Percentiles rank a stretch among this genome's conserved stretches.
These are phyloP conservation scores for Dillenia turbinata DNA, from an alignment of 164 flowering plant genomes.

Conservation along the genomic window DNA sequence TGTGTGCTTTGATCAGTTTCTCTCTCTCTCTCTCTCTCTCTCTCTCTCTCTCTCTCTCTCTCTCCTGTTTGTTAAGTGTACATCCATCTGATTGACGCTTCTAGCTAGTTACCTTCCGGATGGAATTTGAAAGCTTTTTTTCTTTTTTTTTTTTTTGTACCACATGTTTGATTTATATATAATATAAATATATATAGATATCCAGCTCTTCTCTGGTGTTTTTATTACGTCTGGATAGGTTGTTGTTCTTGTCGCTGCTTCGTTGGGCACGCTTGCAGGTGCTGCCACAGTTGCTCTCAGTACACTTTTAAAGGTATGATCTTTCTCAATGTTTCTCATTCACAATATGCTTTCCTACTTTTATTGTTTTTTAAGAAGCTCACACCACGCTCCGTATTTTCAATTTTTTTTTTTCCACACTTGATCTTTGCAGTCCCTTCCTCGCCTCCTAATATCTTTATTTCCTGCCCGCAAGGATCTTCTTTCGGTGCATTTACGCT, in stretches of 20 bases:
- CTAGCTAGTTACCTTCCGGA: conserved; percentile 5
- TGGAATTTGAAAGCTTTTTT: conserved; percentile 9
- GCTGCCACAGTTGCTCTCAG: conserved; percentile 14
- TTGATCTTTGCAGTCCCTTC: no score
- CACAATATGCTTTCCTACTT: background rate
- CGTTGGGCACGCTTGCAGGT: conserved; percentile 41
- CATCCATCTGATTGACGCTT: conserved; percentile 6
- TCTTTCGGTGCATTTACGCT: no score
- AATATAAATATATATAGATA: background rate
- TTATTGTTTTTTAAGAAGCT: background rate
- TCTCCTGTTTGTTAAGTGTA: background rate
- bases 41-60: background rate
- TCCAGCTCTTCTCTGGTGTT: conserved; percentile 3
- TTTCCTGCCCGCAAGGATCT: no score
- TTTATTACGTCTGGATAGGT: conserved; percentile 23
- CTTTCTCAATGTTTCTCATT: background rate
- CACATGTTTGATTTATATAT: no score
- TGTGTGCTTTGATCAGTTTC: background rate
- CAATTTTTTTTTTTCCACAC: no score
- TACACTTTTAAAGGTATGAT: conserved; percentile 30
- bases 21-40: conserved; percentile 9
- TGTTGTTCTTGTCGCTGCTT: conserved; percentile 48
- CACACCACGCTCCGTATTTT: no score
- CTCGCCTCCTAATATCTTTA: no score
- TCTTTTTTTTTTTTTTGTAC: conserved; percentile 5